Base-by-base conservation (phyloP, 169 alveolate species). In the Plasmodium ovale region DNA sequence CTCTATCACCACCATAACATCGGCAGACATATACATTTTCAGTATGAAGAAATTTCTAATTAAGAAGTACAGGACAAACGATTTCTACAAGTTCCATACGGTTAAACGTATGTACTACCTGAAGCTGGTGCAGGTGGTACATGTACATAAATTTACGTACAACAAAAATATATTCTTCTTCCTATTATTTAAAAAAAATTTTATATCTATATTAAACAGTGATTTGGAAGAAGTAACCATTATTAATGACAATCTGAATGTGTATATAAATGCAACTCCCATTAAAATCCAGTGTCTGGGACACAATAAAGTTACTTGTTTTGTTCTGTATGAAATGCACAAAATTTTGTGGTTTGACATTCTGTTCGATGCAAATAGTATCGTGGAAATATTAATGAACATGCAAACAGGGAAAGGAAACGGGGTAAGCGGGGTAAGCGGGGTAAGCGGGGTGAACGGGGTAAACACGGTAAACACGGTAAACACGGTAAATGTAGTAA, bases 291-390 rank as follows among this genome's bases (percentile, higher is more conserved):
- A 82, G 14, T 82, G 90, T 16, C 10, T 0, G 19, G 35, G 23
- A 0, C 12, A 56, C 1, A 27, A 10, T 21, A 33, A 6, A 12
- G 7, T 82, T 19, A 67, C 84, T 2, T 82, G 90, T 10, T 82
- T 82, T 58, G 29, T 82, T 67, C 33, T 82, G 14, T 82, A 82
- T 58, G 42, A 51, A 59, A 49, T 10, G 35, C 82, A 82, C 33
- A 37, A 82, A 19, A 82, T 82, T 53, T 68, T 82, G 42, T 82
- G 90, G 90, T 35, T 82, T 25, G 44, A 59, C 19, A 5, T 53
- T 7, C 5, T 44, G 14, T 59, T 53, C 23, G 31, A 1, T 39
- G 10, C 27, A n/a, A 3, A 6, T 9, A 47, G 16, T 47, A 14
- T 47, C 14, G 25, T 21, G 4, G 0, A 0, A 58, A 49, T 5